phyloP scores from a whole-genome alignment of 345 rosid genomes.

The Lumnitzera littorea region DNA sequence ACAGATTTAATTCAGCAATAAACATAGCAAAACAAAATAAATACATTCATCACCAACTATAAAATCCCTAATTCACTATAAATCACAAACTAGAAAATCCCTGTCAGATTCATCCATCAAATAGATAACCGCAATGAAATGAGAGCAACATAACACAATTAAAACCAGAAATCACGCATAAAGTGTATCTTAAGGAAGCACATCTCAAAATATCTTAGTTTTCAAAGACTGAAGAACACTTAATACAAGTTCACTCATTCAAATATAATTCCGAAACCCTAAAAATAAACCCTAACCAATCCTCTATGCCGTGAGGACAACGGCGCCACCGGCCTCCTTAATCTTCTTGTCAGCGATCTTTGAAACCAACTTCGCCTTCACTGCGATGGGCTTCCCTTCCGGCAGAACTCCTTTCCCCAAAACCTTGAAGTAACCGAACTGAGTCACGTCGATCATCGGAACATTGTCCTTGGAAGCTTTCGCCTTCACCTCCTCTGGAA shows the following conservation, averaged over 20 bases:
- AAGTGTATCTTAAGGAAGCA: too few relatives aligned
- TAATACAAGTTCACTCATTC: too few relatives aligned
- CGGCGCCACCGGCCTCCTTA: conserved; percentile 42
- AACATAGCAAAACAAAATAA: background rate
- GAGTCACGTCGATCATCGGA: conserved; percentile 31
- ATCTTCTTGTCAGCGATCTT: conserved; percentile 41
- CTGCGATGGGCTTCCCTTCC: conserved; percentile 28
- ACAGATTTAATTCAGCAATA: too few relatives aligned
- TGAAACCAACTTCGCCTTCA: conserved; percentile 34
- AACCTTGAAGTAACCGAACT: conserved; percentile 35
- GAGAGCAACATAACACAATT: too few relatives aligned
- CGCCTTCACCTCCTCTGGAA: conserved; percentile 31
- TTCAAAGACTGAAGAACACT: too few relatives aligned
- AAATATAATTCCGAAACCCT: too few relatives aligned
- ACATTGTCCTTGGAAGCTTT: conserved; percentile 28
- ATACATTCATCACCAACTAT: background rate
- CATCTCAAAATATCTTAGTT: too few relatives aligned
- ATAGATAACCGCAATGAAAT: too few relatives aligned
- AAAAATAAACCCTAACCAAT: background rate
- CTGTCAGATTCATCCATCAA: too few relatives aligned
- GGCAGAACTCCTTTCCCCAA: conserved; percentile 36
- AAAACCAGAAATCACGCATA: too few relatives aligned
- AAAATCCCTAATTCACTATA: background rate
- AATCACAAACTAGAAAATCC: background rate
- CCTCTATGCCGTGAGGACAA: conserved; percentile 28